Base-by-base conservation (phyloP, 768 basidiomycete species). In the Auricularia auricula-judae region DNA sequence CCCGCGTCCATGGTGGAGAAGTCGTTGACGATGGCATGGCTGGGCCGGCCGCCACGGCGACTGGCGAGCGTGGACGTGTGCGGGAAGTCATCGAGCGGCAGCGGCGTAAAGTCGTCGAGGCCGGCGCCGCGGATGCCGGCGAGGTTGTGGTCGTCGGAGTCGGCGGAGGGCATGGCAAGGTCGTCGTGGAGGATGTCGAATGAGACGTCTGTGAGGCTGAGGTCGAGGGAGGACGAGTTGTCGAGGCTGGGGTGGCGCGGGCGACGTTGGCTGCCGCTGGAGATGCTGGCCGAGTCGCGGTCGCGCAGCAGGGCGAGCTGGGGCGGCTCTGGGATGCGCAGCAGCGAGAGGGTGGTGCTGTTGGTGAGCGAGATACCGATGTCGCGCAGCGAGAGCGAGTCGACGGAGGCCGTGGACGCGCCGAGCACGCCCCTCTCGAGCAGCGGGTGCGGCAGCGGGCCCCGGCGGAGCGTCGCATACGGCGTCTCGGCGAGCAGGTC, bases 161-260 rank as follows among this genome's bases (percentile, higher is more conserved):
- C 29, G 11, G n/a, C 29, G 53, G 18, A 8, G 53, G n/a, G 53
- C 53, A 54, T n/a, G 53, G 53, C 18, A 18, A 59, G 29, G 10
- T 59, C 56, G 56, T 59, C 56, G 29, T 35, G 56, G 7, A 59
- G 34, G 56, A 59, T 59, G 56, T 59, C 56, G 56, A 59, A 59
- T 1, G 56, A 59, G 56, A 29, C 56, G 56, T 59, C 56, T 21
- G 23, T 59, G 29, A 59, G 29, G 29, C 16, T n/a, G 56, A 59
- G 56, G 56, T 59, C 29, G 56, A 59, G 21, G 2, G 56, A 59
- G 56, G 29, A 33, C 29, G 34, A 59, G 56, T 59, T 59, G 56
- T 59, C 56, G 16, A 59, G 18, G 56, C 56, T 59, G 11, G 23
- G 56, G 56, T 59, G 29, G 56, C 56, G 56, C 34, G 56, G 16